Evolutionary conservation across 225 moss, liverwort and hornwort genomes (phyloP).

Genomic region (Bryum argenteum): DNA sequence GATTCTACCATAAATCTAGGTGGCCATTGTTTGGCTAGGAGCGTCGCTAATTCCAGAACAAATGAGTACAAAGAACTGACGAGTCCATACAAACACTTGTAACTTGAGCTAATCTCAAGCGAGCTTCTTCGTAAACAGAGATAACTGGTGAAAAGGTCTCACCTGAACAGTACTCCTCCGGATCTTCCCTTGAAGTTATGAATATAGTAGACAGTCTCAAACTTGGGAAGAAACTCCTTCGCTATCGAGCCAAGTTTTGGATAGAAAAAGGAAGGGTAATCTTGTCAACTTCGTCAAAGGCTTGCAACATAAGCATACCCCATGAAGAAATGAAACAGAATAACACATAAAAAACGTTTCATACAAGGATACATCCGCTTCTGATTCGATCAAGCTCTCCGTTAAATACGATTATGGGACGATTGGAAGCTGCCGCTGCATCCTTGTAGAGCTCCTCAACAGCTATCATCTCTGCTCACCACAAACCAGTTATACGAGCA

Average conservation of each 20-base stretch:
- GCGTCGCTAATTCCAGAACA: too few relatives aligned
- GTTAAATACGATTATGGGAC: conserved; percentile 55
- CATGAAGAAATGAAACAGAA: conserved; percentile 6
- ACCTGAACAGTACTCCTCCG: conserved; percentile 90
- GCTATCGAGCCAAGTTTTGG: conserved; percentile 89
- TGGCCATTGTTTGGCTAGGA: too few relatives aligned
- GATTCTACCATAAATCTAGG: too few relatives aligned
- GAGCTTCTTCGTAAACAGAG: neutral
- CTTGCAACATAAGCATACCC: conserved; percentile 20
- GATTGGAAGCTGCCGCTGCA: conserved; percentile 36
- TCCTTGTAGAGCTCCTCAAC: conserved; percentile 54
- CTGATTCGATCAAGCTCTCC: conserved; percentile 97
- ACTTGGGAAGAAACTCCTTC: conserved; percentile 90
- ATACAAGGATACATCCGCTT: conserved; percentile 68
- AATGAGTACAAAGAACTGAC: neutral
- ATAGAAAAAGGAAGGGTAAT: conserved; percentile 95
- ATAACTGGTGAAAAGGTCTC: neutral
- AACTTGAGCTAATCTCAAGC: too few relatives aligned
- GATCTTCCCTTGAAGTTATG: conserved; percentile 93
- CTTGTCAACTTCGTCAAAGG: conserved; percentile 43
- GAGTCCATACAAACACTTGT: too few relatives aligned
- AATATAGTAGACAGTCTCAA: conserved; percentile 93
- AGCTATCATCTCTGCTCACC: conserved; percentile 54
- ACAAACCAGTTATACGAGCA: conserved; percentile 9
- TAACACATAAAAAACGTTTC: neutral